Evolutionary conservation across 768 basidiomycete species (phyloP).

Genomic region (Calvatia gigantea): DNA sequence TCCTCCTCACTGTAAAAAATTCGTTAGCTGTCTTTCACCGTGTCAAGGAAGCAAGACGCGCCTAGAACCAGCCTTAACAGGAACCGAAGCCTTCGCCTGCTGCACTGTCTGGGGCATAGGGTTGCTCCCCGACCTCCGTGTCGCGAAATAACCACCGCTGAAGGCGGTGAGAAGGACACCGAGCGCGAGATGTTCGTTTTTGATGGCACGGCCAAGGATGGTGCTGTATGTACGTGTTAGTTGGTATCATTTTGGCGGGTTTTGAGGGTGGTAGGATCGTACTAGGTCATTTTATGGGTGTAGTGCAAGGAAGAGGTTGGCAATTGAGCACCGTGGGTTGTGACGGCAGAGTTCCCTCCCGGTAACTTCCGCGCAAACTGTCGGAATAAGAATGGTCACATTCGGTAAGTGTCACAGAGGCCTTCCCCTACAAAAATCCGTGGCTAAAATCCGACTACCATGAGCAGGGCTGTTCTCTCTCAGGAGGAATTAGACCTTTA

Average conservation of each 20-base stretch:
- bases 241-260: background rate
- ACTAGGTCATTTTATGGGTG: constrained; percentile 16
- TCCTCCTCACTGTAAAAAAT: constrained; percentile 71
- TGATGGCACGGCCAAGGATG: constrained; percentile 76
- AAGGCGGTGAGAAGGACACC: constrained; percentile 58
- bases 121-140: constrained; percentile 41
- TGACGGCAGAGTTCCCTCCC: constrained; percentile 3
- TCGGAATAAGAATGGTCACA: background rate
- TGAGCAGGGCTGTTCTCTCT: too few species aligned
- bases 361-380: constrained; percentile 2
- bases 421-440: too few species aligned
- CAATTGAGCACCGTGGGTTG: background rate
- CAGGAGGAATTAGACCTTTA: too few species aligned
- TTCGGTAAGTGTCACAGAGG: too few species aligned
- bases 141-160: constrained; percentile 49
- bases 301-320: constrained; percentile 3
- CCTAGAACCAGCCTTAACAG: constrained; percentile 66
- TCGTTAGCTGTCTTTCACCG: constrained; percentile 11
- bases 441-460: too few species aligned
- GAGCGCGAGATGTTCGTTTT: constrained; percentile 77
- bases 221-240: constrained; percentile 39
- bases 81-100: constrained; percentile 62
- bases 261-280: background rate
- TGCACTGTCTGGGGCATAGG: constrained; percentile 42
- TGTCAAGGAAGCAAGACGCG: constrained; percentile 32